A percentile compares a stretch with the other conserved stretches of the same genome.
phyloP scores from a whole-genome alignment of 2,329 filamentous ascomycete species.

The Colletotrichum acutatum region DNA sequence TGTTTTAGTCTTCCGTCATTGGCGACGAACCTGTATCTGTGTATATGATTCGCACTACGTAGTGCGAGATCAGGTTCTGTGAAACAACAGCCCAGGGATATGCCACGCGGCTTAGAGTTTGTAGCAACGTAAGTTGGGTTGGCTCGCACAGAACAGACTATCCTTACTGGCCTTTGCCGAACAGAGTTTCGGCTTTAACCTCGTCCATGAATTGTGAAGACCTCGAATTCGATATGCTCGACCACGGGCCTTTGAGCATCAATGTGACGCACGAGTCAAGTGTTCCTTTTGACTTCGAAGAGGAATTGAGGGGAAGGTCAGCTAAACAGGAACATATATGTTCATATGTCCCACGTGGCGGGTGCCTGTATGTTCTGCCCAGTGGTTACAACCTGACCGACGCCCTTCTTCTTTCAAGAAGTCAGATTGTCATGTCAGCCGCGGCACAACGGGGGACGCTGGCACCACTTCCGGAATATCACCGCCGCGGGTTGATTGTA shows the following conservation, averaged over 20 bases:
- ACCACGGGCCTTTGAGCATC: background rate
- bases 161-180: background rate
- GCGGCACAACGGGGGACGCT: conserved; percentile 15
- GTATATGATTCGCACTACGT: background rate
- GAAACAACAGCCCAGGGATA: background rate
- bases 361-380: background rate
- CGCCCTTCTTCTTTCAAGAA: background rate
- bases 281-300: background rate
- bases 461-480: conserved; percentile 17
- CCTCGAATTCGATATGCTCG: background rate
- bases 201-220: background rate
- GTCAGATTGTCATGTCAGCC: conserved; percentile 10
- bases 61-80: background rate
- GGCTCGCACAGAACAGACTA: no score
- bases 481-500: conserved; percentile 17
- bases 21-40: background rate
- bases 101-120: conserved; percentile 1
- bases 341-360: background rate
- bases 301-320: background rate
- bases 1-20: background rate
- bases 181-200: conserved; percentile 8
- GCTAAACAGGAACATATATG: background rate
- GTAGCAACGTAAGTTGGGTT: background rate
- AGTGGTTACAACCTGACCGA: no score
- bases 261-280: conserved; percentile 7